Evolutionary conservation across 169 alveolate species (phyloP), one percentile per base, ranked within the genome.

Genomic region (Eimeria tenella): DNA sequence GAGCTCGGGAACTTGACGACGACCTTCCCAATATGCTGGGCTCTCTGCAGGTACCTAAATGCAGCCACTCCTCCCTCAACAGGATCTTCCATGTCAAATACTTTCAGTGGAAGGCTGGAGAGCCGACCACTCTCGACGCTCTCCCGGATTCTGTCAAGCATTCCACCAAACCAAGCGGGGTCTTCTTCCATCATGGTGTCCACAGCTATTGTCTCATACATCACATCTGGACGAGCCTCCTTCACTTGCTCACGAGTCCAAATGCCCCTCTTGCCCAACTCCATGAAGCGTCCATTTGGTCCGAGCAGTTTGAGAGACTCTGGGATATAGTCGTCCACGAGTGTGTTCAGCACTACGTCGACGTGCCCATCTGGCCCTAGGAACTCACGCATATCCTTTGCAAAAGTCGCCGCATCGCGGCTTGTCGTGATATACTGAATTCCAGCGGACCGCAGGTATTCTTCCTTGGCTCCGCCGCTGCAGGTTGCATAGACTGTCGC

Each of bases 251-350:
- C 96, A 9, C 60, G 87, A 13, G 93, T 93, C 96, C 96, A 95
- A 77, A 93, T 94, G 88, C 94, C 96, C 7, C 97, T 90, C 87
- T 96, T 96, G 95, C 97, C 97, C 60, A 96, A 90, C 93, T 96
- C 97, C 96, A 96, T 95, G 95, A 96, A 96, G 55, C 96, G 96
- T 6, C 98, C 98, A 6, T 93, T 93, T 11, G 87, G 65, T 63
- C 88, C 93, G 55, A 96, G 68, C 70, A 93, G 86, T 70, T 93
- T 95, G 86, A 95, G 90, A 42, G 97, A 94, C 62, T 87, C 86
- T 11, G 96, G 95, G 42, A 95, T 95, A 60, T 68, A 90, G 65
- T 63, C 94, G 73, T 70, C 96, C 15, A 95, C 95, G 58, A 96
- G 73, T 42, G 96, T 90, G 94, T 96, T 96, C 60, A 96, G 95